phyloP scores from a whole-genome alignment of 208 protist genomes.

The Crithidia acanthocephali region DNA sequence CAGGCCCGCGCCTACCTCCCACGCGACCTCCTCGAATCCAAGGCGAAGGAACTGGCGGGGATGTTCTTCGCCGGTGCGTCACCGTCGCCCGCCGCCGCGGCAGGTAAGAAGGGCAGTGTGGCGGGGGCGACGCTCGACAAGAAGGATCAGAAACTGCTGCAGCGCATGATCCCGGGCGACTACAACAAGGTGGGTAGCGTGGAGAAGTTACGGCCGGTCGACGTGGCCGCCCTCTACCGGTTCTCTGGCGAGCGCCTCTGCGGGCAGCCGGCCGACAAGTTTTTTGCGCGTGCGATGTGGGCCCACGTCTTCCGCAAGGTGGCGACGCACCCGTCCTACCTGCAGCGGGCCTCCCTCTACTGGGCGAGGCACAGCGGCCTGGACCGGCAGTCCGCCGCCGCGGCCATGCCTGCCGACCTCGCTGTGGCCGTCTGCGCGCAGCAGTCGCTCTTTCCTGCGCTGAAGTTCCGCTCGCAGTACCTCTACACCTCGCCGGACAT shows the following conservation, averaged over 20 bases:
- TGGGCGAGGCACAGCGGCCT: constrained; percentile 82
- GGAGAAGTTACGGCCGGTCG: constrained; percentile 83
- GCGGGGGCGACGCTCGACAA: constrained; percentile 49
- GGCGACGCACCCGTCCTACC: constrained; percentile 76
- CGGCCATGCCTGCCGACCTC: constrained; percentile 72
- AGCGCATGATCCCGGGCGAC: constrained; percentile 71
- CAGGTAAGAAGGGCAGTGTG: constrained; percentile 11
- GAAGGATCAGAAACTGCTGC: constrained; percentile 80
- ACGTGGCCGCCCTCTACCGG: constrained; percentile 76
- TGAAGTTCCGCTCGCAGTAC: constrained; percentile 82
- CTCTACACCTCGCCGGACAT: constrained; percentile 84
- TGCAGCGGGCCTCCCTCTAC: constrained; percentile 76
- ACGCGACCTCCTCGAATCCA: constrained; percentile 57
- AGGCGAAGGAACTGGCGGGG: constrained; percentile 50
- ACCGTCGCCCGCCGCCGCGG: background rate
- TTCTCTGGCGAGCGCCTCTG: constrained; percentile 80
- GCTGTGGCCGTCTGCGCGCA: constrained; percentile 72
- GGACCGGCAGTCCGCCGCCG: constrained; percentile 38
- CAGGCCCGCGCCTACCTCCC: constrained; percentile 78
- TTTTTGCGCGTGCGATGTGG: constrained; percentile 75
- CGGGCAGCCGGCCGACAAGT: constrained; percentile 38
- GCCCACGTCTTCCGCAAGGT: constrained; percentile 87
- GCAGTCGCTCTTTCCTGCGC: constrained; percentile 81
- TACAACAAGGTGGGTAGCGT: constrained; percentile 74
- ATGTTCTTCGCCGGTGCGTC: constrained; percentile 38